phyloP scores from a whole-genome alignment of 202 grass and related monocot species.

The Schoenoplectus triqueter region DNA sequence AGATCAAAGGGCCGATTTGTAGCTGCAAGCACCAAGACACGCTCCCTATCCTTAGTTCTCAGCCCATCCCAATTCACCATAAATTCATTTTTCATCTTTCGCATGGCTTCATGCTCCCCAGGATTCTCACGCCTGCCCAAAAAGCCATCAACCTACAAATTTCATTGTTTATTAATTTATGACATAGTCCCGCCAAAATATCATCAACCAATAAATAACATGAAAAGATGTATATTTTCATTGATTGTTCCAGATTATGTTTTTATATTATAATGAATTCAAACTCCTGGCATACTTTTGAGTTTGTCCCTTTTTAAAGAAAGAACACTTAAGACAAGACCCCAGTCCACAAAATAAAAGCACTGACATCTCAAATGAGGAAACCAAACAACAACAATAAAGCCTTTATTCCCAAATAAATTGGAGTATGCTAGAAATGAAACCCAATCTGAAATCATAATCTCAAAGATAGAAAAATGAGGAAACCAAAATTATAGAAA shows the following conservation, averaged over 20 bases:
- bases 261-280: not conserved
- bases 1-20: slow-evolving; percentile 99
- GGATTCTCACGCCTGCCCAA: slow-evolving; percentile 96
- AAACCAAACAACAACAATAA: slow-evolving; percentile 14
- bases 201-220: not conserved
- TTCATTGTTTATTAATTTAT: not conserved
- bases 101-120: slow-evolving; percentile 98
- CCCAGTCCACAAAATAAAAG: slow-evolving; percentile 10
- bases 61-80: slow-evolving; percentile 99
- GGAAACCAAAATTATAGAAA: slow-evolving; percentile 3
- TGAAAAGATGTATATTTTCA: not conserved
- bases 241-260: not conserved
- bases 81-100: slow-evolving; percentile 99
- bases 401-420: too few relatives aligned
- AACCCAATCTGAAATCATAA: too few relatives aligned
- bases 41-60: slow-evolving; percentile 90
- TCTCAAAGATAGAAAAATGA: not conserved
- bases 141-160: slow-evolving; percentile 88
- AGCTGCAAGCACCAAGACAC: slow-evolving; percentile 94
- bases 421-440: too few relatives aligned
- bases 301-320: not conserved
- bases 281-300: not conserved
- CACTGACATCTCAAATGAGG: slow-evolving; percentile 9
- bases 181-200: not conserved
- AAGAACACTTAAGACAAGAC: not conserved